phyloP scores from a whole-genome alignment of 2,329 filamentous ascomycete genomes.

The Graphiopsis chlorocephala region DNA sequence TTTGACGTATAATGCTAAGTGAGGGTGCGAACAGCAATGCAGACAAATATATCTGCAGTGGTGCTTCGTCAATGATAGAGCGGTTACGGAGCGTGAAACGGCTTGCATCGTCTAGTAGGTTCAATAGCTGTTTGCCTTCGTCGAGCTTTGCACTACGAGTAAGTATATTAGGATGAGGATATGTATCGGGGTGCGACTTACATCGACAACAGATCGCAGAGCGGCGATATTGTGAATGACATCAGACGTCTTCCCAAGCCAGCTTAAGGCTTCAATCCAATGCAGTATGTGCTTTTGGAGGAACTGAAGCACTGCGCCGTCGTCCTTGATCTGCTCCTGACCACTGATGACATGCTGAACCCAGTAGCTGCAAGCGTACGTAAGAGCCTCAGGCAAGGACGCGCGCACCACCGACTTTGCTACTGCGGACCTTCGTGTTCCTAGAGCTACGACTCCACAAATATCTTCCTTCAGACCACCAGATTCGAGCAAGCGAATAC shows the following conservation, averaged over 20 bases:
- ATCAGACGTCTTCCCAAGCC: background rate
- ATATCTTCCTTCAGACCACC: background rate
- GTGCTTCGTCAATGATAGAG: background rate
- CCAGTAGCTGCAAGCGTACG: background rate
- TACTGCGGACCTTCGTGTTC: background rate
- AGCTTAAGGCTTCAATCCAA: background rate
- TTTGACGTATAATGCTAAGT: background rate
- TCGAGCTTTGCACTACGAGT: background rate
- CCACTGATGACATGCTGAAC: background rate
- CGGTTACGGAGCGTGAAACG: background rate
- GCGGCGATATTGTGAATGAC: background rate
- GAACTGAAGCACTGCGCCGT: background rate
- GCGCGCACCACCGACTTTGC: background rate
- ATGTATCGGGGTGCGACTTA: background rate
- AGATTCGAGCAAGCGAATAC: background rate
- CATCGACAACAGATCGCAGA: background rate
- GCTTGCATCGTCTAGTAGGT: background rate
- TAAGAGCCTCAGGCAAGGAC: background rate
- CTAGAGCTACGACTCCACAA: background rate
- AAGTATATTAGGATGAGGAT: no score
- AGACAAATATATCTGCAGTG: background rate
- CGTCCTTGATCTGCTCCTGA: background rate
- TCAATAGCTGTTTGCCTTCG: background rate
- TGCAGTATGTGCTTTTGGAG: background rate
- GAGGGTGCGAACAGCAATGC: background rate